Base-by-base conservation (phyloP, 768 basidiomycete species). In the Leccinum variicolor region DNA sequence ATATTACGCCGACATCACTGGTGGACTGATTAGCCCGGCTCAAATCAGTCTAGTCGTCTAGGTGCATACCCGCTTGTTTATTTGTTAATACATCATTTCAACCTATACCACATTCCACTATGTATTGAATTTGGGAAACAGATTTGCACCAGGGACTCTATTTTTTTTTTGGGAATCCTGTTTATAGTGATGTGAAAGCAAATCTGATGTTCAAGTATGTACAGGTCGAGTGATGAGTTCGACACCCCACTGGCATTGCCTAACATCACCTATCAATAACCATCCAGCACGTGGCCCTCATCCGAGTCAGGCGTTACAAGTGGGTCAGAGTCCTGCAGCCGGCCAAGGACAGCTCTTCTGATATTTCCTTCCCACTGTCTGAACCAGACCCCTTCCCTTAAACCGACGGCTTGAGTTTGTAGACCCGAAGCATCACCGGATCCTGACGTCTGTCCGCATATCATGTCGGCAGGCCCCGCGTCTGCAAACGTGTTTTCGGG, bases 311-410 rank as follows among this genome's bases (percentile, higher is more conserved):
- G 66, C 1, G 72, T 74, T 15, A 68, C 71, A 8, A 73, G 68
- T 4, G 80, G 79, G 51, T 65, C 57, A 34, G 57, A 47, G 7
- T 55, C 57, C 36, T 76, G 77, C 61, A 80, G 74, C 19, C 76
- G 74, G 53, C 68, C 71, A 5, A 74, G 59, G 2, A 92, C 89
- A 0, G 83, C 84, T 23, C 81, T 77, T 45, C 75, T 76, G 54
- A 94, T 90, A 1, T 83, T 77, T 25, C 76, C 77, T 65, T 92
- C 88, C 90, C 92, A 93, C 53, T 76, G 76, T 68, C 78, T 80
- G 69, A 92, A 88, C 91, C 91, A 94, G 60, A 87, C 82, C 8
- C 84, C 87, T 71, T 93, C 92, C 58, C 78, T 78, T 55, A 83
- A 65, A 6, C 91, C 92, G 2, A 84, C 65, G 9, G 83, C 61